Conservation (phyloP, 345 rosid species). For the Salix exigua region DNA sequence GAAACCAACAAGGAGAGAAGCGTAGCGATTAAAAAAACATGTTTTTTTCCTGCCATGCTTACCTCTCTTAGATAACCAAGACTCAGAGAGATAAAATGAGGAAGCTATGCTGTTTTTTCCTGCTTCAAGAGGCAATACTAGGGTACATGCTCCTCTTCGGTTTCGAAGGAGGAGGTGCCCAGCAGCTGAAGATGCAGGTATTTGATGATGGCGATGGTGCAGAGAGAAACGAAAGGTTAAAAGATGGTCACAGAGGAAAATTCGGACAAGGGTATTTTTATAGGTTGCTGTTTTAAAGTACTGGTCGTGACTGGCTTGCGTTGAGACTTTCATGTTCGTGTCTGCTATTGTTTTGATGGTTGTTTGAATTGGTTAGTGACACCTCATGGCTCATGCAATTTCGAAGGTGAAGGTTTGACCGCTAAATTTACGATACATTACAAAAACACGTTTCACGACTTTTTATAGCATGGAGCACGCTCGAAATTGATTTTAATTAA, state of each 20-base stretch:
- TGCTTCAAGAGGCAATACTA: neutral
- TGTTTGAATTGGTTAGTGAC: neutral
- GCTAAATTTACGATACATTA: neutral
- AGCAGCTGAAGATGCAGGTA: neutral
- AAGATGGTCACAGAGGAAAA: conserved; percentile 15
- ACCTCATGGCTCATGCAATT: neutral
- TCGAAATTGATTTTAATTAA: too few species aligned
- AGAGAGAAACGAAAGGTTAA: conserved; percentile 13
- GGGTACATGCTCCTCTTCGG: conserved; percentile 20
- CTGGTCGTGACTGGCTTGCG: neutral
- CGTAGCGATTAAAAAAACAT: conserved; percentile 9
- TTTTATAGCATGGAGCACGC: too few species aligned
- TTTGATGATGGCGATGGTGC: neutral
- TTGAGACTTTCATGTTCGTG: neutral
- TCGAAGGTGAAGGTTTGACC: neutral
- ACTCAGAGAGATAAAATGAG: neutral
- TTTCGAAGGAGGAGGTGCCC: conserved; percentile 19
- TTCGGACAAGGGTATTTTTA: conserved; percentile 1
- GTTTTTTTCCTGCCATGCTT: neutral
- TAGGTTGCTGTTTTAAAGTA: neutral
- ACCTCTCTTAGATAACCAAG: neutral
- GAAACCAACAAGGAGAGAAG: conserved; percentile 12
- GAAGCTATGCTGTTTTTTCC: neutral
- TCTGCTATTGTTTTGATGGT: neutral
- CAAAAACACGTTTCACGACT: too few species aligned